Base-by-base conservation (phyloP, 192 early-diverging fungal species). In the Entomortierella chlamydospora region DNA sequence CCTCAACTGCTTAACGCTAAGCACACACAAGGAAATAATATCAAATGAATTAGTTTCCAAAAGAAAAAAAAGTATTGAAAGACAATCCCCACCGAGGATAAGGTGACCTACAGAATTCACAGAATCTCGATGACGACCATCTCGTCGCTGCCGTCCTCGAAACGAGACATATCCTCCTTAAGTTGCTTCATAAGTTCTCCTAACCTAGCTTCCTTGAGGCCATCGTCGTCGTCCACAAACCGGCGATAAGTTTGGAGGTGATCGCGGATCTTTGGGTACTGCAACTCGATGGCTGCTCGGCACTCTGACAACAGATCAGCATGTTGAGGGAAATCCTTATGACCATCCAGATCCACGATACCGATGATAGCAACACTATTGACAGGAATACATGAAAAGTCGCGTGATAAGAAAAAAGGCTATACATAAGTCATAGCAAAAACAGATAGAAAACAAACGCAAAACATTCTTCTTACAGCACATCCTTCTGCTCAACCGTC, bases 321-420 rank as follows among this genome's bases (percentile, higher is more conserved):
- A 64, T 23, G 62, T 13, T 64, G 62, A 30, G 62, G 51, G 13
- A 53, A 39, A 54, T 53, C 62, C 22, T 64, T 45, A 39, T 64
- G 62, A 64, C 51, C 50, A 54, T 53, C 51, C 62, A 64, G 62
- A 54, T 64, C 60, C 62, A 64, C 51, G 34, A 64, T 64, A 26
- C 62, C 51, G 62, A n/a, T n/a, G n/a, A n/a, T n/a, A n/a, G n/a
- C n/a, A n/a, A n/a, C n/a, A n/a, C n/a, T n/a, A n/a, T n/a, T n/a
- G n/a, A n/a, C n/a, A n/a, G n/a, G n/a, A n/a, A n/a, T n/a, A n/a
- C n/a, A n/a, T n/a, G n/a, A n/a, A n/a, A n/a, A n/a, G n/a, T n/a
- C n/a, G n/a, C n/a, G n/a, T n/a, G n/a, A n/a, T n/a, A n/a, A n/a
- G n/a, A n/a, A n/a, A n/a, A n/a, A n/a, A n/a, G n/a, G n/a, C n/a